Evolutionary conservation across 1,284 basidiomycete genomes (phyloP), one percentile per base, ranked within the genome.

Genomic region (Blastosporella zonata): DNA sequence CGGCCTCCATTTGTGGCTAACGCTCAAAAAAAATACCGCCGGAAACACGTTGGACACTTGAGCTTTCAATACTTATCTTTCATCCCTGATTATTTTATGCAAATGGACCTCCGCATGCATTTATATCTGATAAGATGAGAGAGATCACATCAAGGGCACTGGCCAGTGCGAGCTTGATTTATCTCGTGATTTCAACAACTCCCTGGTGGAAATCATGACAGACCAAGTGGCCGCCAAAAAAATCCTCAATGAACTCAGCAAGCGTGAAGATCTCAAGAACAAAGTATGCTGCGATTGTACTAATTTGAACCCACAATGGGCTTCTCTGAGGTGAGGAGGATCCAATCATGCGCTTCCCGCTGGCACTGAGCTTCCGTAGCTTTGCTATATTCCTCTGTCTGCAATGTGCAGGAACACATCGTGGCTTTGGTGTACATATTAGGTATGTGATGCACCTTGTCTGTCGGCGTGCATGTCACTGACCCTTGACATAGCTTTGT

Each of bases 231-330:
- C 78, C 27, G 82, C 83, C 42, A 87, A 82, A 64, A 79, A 84
- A 56, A 77, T 77, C 22, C 79, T 93, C 25, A 79, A 83, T 55
- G 84, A 87, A 44, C 84, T 94, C 64, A 79, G 83, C 63, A 83
- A 79, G 58, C 79, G 80, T 29, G 83, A 85, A 38, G 82, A 82
- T 56, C 72, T 87, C 51, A 77, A 75, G 25, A 93, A 94, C 72
- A 88, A 84, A 67, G 59, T 73, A 43, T 95, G 92, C 62, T 76
- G 79, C 25, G 92, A 95, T 65, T 96, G 93, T 61, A 68, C 70
- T 12, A 92, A 89, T 51, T 90, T 90, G 10, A 90, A 90, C 61
- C 93, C 92, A 1, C 91, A 95, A 65, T 96, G 93, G 93, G 90
- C 90, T n/a, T 87, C 84, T 34, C 68, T 92, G 56, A 80, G 82